Percentiles rank a stretch among this genome's conserved stretches.
Evolutionary conservation across 2,329 filamentous ascomycete species (phyloP).

Genomic region (Aspergillus amoenus): DNA sequence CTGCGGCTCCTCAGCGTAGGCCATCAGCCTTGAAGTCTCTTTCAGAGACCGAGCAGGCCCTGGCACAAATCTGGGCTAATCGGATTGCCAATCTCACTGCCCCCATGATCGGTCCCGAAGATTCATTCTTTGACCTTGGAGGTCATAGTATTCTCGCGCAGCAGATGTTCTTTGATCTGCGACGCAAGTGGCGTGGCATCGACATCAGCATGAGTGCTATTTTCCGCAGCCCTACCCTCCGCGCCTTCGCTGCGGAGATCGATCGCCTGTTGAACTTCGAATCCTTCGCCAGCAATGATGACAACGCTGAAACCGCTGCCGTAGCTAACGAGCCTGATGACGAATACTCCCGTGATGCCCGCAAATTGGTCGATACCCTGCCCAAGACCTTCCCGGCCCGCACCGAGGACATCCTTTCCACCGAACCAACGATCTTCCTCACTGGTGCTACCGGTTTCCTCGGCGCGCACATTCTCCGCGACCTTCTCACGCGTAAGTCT

Average conservation of each 20-base stretch:
- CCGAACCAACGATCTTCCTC: constrained; percentile 66
- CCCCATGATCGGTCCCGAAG: constrained; percentile 63
- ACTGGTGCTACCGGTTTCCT: constrained; percentile 91
- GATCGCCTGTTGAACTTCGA: constrained; percentile 50
- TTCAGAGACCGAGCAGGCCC: constrained; percentile 60
- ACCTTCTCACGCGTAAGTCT: constrained; percentile 64
- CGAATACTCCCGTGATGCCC: constrained; percentile 53
- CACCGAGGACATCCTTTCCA: constrained; percentile 34
- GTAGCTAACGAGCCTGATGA: constrained; percentile 40
- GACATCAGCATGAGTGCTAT: constrained; percentile 70
- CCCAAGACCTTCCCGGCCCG: constrained; percentile 43
- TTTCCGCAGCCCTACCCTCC: constrained; percentile 65
- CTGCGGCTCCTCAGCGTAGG: constrained; percentile 52
- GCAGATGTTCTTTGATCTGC: constrained; percentile 72
- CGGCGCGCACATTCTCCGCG: constrained; percentile 74
- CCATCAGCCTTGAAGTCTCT: constrained; percentile 49
- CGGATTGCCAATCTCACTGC: constrained; percentile 67
- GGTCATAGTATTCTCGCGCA: constrained; percentile 81
- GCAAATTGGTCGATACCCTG: constrained; percentile 50
- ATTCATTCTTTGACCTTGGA: constrained; percentile 74
- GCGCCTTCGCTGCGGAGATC: constrained; percentile 57
- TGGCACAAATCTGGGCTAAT: constrained; percentile 74
- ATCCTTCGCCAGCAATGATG: constrained; percentile 45
- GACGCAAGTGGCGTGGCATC: constrained; percentile 59
- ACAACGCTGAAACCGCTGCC: constrained; percentile 38